phyloP scores from a whole-genome alignment of 176 grass and related monocot genomes.

The Melocanna baccifera region DNA sequence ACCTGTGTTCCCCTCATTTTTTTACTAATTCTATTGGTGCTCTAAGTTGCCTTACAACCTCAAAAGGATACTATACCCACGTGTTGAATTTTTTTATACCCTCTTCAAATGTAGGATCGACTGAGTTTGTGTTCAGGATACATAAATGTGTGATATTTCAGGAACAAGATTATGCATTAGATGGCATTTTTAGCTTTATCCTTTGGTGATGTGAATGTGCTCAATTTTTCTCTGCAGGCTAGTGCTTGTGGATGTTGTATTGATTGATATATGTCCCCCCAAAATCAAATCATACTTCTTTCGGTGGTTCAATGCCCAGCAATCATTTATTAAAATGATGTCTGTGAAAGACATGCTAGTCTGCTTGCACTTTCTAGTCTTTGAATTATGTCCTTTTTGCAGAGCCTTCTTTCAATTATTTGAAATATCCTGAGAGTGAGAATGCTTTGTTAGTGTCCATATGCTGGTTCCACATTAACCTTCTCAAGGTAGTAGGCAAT shows the following conservation, averaged over 20 bases:
- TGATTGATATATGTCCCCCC: neutral
- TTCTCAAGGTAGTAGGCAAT: neutral
- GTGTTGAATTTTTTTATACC: neutral
- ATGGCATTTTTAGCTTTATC: neutral
- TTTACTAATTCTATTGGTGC: conserved; percentile 3
- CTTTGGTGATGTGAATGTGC: neutral
- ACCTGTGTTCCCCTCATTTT: neutral
- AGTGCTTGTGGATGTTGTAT: neutral
- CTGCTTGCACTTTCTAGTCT: neutral
- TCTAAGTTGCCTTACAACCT: conserved; percentile 5
- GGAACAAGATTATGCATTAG: neutral
- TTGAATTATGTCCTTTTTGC: neutral
- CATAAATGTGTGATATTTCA: neutral
- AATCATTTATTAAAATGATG: neutral
- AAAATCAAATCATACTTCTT: neutral
- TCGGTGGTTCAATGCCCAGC: neutral
- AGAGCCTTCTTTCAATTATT: neutral
- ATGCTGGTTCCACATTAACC: neutral
- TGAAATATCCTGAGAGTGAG: neutral
- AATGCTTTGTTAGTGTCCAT: neutral
- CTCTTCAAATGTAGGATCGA: neutral
- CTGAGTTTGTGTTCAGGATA: neutral
- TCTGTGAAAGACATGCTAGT: neutral
- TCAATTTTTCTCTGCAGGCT: neutral
- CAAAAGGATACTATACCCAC: neutral